phyloP scores from a whole-genome alignment of 2,329 filamentous ascomycete genomes.

The Colletotrichum eleusines region DNA sequence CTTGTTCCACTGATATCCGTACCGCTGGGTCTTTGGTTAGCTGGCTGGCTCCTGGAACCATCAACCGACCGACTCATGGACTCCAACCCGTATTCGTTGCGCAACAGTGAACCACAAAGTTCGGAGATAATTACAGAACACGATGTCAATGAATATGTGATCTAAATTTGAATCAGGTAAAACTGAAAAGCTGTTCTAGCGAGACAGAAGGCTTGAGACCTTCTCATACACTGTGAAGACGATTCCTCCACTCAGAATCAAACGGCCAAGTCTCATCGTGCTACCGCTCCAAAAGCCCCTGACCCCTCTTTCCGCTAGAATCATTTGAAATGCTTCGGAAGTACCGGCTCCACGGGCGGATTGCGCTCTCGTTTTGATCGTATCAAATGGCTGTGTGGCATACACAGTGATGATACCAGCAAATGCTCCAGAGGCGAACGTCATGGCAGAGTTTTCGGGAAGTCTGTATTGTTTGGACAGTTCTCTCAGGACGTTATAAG shows the following conservation, averaged over 20 bases:
- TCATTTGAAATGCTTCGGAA: constrained; percentile 65
- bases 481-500: constrained; percentile 61
- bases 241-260: constrained; percentile 75
- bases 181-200: background rate
- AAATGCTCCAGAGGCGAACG: constrained; percentile 71
- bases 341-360: constrained; percentile 69
- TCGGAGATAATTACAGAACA: background rate
- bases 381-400: constrained; percentile 71
- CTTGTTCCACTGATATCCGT: too few relatives aligned
- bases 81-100: too few relatives aligned
- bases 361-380: constrained; percentile 73
- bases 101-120: background rate
- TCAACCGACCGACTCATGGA: too few relatives aligned
- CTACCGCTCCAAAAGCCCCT: constrained; percentile 76
- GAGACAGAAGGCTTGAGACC: constrained; percentile 58
- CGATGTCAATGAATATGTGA: too few relatives aligned
- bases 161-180: background rate
- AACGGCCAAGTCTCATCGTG: constrained; percentile 73
- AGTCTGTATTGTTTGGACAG: constrained; percentile 41
- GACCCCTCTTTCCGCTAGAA: constrained; percentile 69
- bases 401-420: constrained; percentile 72
- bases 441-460: constrained; percentile 51
- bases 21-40: too few relatives aligned
- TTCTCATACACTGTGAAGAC: constrained; percentile 74
- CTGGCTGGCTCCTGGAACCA: too few relatives aligned